Conservation (phyloP, 306 rosid species). For the Spatholobus suberectus region DNA sequence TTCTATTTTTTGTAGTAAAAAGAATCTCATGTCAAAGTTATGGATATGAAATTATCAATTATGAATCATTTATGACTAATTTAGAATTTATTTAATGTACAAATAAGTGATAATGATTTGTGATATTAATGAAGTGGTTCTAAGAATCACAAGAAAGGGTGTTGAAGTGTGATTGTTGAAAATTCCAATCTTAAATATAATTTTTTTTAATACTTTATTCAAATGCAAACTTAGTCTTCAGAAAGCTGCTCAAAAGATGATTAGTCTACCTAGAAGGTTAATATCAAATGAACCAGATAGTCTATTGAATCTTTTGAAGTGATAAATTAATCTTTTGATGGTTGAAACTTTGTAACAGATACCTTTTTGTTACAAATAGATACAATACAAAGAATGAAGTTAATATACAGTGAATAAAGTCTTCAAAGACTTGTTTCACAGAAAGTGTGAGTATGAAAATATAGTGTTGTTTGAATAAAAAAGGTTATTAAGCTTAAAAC, state of each 20-base stretch:
- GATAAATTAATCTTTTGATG: neutral
- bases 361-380: neutral
- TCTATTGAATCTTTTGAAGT: neutral
- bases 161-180: neutral
- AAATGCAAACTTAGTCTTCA: neutral
- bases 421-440: neutral
- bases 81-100: conserved; percentile 28
- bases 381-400: neutral
- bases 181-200: neutral
- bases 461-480: neutral
- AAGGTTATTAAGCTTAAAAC: neutral
- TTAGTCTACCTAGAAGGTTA: neutral
- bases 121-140: neutral
- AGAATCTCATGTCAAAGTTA: conserved; percentile 5
- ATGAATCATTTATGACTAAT: neutral
- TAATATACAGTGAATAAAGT: neutral
- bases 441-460: neutral
- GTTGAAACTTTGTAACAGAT: neutral
- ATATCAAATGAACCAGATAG: neutral
- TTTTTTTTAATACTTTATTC: neutral
- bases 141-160: neutral
- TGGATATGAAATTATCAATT: too few relatives aligned
- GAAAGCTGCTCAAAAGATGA: neutral
- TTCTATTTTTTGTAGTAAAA: neutral
- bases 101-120: conserved; percentile 27